Evolutionary conservation across 2,329 filamentous ascomycete species (phyloP).

Genomic region (Trichophyton verrucosum): DNA sequence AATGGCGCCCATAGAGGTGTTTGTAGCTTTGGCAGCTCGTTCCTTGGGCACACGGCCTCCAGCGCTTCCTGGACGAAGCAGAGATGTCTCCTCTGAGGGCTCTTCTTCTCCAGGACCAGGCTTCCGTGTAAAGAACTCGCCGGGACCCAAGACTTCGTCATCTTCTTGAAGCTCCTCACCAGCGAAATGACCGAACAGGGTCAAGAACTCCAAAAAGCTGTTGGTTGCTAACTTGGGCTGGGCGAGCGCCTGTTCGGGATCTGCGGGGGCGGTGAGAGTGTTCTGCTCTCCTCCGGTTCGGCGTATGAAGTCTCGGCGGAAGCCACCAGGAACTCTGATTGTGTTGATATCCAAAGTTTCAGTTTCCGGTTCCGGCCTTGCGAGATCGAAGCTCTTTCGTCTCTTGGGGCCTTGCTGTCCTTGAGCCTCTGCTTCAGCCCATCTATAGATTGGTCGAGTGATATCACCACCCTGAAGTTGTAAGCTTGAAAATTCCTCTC

Average conservation of each 20-base stretch:
- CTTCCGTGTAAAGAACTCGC: constrained; percentile 63
- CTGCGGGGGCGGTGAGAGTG: constrained; percentile 28
- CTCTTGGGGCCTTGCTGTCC: constrained; percentile 48
- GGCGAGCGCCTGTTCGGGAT: constrained; percentile 22
- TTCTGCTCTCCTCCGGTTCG: constrained; percentile 53
- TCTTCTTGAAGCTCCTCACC: constrained; percentile 95
- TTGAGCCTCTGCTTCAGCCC: constrained; percentile 73
- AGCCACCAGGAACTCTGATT: constrained; percentile 88
- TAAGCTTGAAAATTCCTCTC: constrained; percentile 85
- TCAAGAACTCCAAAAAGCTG: constrained; percentile 91
- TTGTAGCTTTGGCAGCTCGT: constrained; percentile 61
- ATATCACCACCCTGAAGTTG: constrained; percentile 89
- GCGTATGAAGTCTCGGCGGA: constrained; percentile 78
- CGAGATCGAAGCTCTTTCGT: constrained; percentile 76
- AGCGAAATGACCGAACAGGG: constrained; percentile 92
- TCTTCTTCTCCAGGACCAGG: constrained; percentile 47
- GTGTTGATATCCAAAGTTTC: constrained; percentile 74
- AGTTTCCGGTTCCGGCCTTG: constrained; percentile 64
- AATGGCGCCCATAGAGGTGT: constrained; percentile 65
- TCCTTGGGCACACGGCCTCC: constrained; percentile 63
- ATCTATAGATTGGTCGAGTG: constrained; percentile 88
- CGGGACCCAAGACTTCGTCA: constrained; percentile 72
- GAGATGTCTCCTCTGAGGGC: constrained; percentile 74
- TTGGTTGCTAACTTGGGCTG: constrained; percentile 63
- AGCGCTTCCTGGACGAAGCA: constrained; percentile 58